Evolutionary conservation across 192 early-diverging fungal species (phyloP).

Genomic region (Coemansia asiatica): DNA sequence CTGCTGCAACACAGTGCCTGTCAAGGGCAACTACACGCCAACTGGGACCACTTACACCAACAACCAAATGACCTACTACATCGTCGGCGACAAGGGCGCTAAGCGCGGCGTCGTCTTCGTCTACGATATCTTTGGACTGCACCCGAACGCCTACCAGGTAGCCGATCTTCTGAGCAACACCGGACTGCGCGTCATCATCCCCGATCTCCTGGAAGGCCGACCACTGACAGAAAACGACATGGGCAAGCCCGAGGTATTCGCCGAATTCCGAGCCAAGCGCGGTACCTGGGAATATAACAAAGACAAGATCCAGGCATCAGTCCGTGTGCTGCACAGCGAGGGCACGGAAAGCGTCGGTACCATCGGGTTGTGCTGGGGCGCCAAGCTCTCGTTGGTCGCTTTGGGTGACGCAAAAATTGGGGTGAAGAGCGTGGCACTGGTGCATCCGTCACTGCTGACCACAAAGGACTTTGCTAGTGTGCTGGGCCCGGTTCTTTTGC

Average conservation of each 20-base stretch:
- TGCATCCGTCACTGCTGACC: slow-evolving; percentile 64
- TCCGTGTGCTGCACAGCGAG: slow-evolving; percentile 15
- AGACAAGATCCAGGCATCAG: slow-evolving; percentile 12
- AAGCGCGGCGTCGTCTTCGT: slow-evolving; percentile 63
- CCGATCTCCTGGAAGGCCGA: slow-evolving; percentile 65
- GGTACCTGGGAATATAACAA: slow-evolving; percentile 39
- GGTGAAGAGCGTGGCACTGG: slow-evolving; percentile 56
- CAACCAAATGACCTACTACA: slow-evolving; percentile 28
- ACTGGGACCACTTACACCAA: no score
- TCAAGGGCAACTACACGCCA: slow-evolving; percentile 51
- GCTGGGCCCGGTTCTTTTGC: slow-evolving; percentile 63
- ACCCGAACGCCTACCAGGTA: slow-evolving; percentile 66
- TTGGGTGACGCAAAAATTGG: slow-evolving; percentile 50
- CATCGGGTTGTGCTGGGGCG: slow-evolving; percentile 76
- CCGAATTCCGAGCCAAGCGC: slow-evolving; percentile 35
- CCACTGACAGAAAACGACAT: slow-evolving; percentile 41
- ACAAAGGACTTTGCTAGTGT: slow-evolving; percentile 53
- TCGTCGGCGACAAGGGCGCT: slow-evolving; percentile 36
- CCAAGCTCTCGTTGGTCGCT: slow-evolving; percentile 56
- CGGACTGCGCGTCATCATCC: slow-evolving; percentile 64
- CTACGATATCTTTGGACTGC: slow-evolving; percentile 70
- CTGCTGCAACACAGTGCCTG: slow-evolving; percentile 60
- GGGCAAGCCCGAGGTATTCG: slow-evolving; percentile 40
- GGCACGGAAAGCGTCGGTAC: slow-evolving; percentile 55
- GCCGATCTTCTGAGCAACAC: slow-evolving; percentile 54